These are phyloP conservation scores for Helicocarpus griseus DNA, from an alignment of 2,329 filamentous ascomycete genomes.

Conservation along the genomic window DNA sequence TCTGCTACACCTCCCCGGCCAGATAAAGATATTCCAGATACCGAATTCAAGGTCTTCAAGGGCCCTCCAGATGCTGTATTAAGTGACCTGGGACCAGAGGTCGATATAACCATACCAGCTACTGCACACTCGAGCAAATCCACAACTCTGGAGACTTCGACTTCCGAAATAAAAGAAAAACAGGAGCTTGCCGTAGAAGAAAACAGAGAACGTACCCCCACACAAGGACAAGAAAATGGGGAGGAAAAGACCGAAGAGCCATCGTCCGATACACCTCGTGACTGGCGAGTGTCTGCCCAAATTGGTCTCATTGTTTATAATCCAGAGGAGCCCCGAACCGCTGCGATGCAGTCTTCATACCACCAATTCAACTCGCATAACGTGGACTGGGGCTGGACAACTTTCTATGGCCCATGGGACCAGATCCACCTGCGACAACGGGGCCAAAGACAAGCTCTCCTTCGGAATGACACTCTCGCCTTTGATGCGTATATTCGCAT, in stretches of 20 bases:
- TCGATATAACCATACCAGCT: conserved; percentile 22
- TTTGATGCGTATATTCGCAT: conserved; percentile 54
- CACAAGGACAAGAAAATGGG: conserved; percentile 2
- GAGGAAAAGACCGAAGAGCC: conserved; percentile 7
- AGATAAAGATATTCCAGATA: conserved; percentile 28
- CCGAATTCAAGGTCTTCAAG: conserved; percentile 32
- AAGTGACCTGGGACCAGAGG: conserved; percentile 21
- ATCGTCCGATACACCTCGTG: conserved; percentile 8
- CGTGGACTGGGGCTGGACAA: conserved; percentile 55
- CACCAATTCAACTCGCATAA: conserved; percentile 51
- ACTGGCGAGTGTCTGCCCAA: conserved; percentile 47
- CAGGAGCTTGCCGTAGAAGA: conserved; percentile 6
- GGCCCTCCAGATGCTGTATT: conserved; percentile 28
- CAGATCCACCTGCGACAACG: conserved; percentile 49
- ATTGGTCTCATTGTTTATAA: conserved; percentile 55
- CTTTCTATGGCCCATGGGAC: conserved; percentile 50
- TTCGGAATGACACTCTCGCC: conserved; percentile 51
- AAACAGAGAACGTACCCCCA: conserved; percentile 3
- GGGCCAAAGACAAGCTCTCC: conserved; percentile 48
- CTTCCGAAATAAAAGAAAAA: conserved; percentile 6
- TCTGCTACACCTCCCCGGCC: conserved; percentile 38
- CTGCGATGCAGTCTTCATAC: conserved; percentile 45
- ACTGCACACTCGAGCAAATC: conserved; percentile 20
- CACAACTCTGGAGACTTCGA: conserved; percentile 7
- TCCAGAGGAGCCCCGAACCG: conserved; percentile 50